A percentile compares a stretch with the other conserved stretches of the same genome.
Evolutionary conservation across 2,329 filamentous ascomycete species (phyloP).

Genomic region (Microcera coccophila): DNA sequence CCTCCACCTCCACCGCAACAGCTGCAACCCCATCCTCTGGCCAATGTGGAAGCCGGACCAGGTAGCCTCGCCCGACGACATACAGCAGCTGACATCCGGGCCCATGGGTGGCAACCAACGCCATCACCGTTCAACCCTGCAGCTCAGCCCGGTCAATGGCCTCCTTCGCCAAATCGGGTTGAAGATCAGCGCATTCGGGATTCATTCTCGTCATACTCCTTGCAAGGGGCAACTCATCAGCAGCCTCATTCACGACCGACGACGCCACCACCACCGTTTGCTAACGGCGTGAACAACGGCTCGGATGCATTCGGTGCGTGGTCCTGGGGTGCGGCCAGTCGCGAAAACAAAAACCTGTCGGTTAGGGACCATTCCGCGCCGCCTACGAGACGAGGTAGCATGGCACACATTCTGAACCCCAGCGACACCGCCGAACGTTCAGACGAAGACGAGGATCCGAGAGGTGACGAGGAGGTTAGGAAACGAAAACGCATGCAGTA

Average conservation of each 20-base stretch:
- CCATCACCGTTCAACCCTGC: constrained; percentile 64
- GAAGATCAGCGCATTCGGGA: constrained; percentile 56
- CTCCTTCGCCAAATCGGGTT: constrained; percentile 50
- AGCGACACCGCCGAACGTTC: constrained; percentile 54
- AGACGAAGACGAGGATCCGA: constrained; percentile 52
- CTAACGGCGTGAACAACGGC: constrained; percentile 39
- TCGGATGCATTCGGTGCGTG: constrained; percentile 51
- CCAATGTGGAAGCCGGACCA: constrained; percentile 59
- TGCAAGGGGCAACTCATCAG: constrained; percentile 41
- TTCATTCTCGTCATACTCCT: constrained; percentile 53
- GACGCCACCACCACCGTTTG: constrained; percentile 49
- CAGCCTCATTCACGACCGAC: constrained; percentile 51
- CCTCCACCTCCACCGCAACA: constrained; percentile 62
- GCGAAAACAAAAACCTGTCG: constrained; percentile 48
- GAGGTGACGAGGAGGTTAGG: constrained; percentile 56
- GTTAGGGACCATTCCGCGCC: constrained; percentile 55
- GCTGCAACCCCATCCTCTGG: constrained; percentile 62
- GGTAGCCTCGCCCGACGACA: constrained; percentile 76
- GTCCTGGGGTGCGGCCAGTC: constrained; percentile 51
- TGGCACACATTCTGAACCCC: constrained; percentile 61
- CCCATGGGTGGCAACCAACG: constrained; percentile 69
- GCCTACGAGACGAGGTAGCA: constrained; percentile 55
- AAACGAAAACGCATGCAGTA: constrained; percentile 60
- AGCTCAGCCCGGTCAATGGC: constrained; percentile 48
- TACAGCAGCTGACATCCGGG: constrained; percentile 92